A percentile compares a stretch with the other conserved stretches of the same genome.
These are phyloP conservation scores for Phytophthora crassamura DNA, from an alignment of 352 stramenopile genomes.

Conservation along the genomic window DNA sequence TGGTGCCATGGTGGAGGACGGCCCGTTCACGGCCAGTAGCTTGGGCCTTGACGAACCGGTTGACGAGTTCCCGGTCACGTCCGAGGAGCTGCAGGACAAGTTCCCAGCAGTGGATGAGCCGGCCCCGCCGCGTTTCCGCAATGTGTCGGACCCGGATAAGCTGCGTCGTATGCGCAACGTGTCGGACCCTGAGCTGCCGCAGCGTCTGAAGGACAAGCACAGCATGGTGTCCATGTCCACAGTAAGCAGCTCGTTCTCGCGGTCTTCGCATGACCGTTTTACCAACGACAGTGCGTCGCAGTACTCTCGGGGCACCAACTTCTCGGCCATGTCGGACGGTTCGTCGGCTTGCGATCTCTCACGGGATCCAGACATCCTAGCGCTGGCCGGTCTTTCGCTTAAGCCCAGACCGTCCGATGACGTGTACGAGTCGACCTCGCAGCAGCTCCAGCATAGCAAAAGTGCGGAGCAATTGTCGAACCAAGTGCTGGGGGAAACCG, in stretches of 20 bases:
- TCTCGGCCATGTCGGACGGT: slow-evolving; percentile 55
- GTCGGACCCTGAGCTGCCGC: slow-evolving; percentile 34
- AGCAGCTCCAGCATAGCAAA: slow-evolving; percentile 15
- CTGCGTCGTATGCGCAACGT: slow-evolving; percentile 43
- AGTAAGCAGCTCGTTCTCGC: slow-evolving; percentile 59
- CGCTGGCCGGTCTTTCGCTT: slow-evolving; percentile 58
- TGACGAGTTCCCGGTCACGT: slow-evolving; percentile 36
- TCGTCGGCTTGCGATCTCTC: slow-evolving; percentile 49
- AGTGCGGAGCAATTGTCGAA: slow-evolving; percentile 23
- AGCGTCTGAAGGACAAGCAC: slow-evolving; percentile 45
- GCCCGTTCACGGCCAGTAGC: slow-evolving; percentile 23
- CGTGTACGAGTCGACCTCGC: slow-evolving; percentile 19
- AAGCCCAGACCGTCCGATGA: slow-evolving; percentile 37
- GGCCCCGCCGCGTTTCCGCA: slow-evolving; percentile 37
- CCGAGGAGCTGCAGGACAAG: slow-evolving; percentile 44
- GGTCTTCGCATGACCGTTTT: slow-evolving; percentile 39
- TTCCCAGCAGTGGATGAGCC: slow-evolving; percentile 40
- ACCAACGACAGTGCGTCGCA: slow-evolving; percentile 42
- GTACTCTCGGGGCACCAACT: slow-evolving; percentile 44
- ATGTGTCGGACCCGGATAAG: slow-evolving; percentile 41
- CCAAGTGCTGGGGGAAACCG: slow-evolving; percentile 22
- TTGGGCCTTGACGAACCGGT: slow-evolving; percentile 31
- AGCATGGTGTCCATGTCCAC: slow-evolving; percentile 68
- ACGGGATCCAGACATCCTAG: slow-evolving; percentile 60
- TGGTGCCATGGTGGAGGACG: slow-evolving; percentile 30